Evolutionary conservation across 73 alveolate genomes (phyloP).

Genomic region (Blepharisma stoltei): DNA sequence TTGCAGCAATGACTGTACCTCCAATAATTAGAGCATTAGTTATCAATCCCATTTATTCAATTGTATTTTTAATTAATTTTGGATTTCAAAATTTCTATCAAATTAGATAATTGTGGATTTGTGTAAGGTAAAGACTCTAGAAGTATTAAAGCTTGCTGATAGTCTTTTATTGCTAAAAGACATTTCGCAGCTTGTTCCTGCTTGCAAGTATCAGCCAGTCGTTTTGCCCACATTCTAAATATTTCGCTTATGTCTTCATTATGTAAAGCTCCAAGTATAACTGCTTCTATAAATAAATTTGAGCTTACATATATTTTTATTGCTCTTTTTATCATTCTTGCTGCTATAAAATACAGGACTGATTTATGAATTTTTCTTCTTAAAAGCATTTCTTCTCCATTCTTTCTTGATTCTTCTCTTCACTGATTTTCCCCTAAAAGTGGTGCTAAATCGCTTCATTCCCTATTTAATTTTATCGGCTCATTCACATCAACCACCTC

Average conservation of each 20-base stretch:
- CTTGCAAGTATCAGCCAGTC: not conserved
- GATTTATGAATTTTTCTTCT: not conserved
- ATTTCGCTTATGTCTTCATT: not conserved
- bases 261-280: not conserved
- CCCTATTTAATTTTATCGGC: not conserved
- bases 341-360: not conserved
- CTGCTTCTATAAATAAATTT: not conserved
- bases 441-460: not conserved
- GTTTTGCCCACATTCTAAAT: not conserved
- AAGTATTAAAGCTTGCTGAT: not conserved
- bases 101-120: too few species aligned
- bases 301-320: not conserved
- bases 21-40: too few species aligned
- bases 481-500: too few species aligned
- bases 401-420: not conserved
- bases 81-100: too few species aligned
- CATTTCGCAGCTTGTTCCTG: constrained; percentile 26
- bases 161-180: not conserved
- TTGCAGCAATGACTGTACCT: too few species aligned
- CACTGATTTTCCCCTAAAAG: not conserved
- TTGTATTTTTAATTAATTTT: too few species aligned
- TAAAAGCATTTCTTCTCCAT: not conserved
- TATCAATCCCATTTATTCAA: too few species aligned
- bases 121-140: not conserved
- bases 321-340: not conserved